Conservation (phyloP, 179 eudicot species). For the Sideroxylon spinosum region DNA sequence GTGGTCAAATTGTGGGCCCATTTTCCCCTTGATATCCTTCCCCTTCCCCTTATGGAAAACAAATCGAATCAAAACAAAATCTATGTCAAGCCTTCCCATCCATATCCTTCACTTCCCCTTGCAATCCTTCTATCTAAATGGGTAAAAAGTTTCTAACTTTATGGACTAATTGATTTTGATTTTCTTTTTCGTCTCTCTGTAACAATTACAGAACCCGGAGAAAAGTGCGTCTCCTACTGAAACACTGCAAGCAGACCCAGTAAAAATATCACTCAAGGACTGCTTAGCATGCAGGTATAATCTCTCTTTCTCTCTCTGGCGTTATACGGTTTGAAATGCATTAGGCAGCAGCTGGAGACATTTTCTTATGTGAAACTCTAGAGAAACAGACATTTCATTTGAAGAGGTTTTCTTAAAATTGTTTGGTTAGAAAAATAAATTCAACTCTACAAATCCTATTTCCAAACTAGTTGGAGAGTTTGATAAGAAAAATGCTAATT, state of each 20-base stretch:
- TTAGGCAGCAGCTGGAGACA: background rate
- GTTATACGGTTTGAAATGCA: background rate
- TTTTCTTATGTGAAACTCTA: background rate
- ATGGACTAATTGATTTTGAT: background rate
- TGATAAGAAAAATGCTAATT: background rate
- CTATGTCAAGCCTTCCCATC: no score
- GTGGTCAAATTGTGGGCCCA: no score
- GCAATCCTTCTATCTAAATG: no score
- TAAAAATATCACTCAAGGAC: constrained; percentile 88
- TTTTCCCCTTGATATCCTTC: no score
- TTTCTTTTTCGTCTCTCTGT: background rate
- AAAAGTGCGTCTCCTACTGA: constrained; percentile 38
- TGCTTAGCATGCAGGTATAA: constrained; percentile 93
- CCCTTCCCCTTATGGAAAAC: no score
- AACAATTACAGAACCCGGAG: constrained; percentile 30
- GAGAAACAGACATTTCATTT: background rate
- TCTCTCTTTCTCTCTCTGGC: constrained; percentile 1
- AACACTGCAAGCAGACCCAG: constrained; percentile 52
- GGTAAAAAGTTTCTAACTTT: no score
- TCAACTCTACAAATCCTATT: no score
- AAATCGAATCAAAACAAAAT: no score
- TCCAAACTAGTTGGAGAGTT: background rate
- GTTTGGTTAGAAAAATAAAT: background rate
- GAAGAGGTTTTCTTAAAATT: background rate
- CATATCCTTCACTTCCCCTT: no score